A percentile compares a stretch with the other conserved stretches of the same genome.
phyloP scores from a whole-genome alignment of 2,329 filamentous ascomycete species.

The Septoria linicola region DNA sequence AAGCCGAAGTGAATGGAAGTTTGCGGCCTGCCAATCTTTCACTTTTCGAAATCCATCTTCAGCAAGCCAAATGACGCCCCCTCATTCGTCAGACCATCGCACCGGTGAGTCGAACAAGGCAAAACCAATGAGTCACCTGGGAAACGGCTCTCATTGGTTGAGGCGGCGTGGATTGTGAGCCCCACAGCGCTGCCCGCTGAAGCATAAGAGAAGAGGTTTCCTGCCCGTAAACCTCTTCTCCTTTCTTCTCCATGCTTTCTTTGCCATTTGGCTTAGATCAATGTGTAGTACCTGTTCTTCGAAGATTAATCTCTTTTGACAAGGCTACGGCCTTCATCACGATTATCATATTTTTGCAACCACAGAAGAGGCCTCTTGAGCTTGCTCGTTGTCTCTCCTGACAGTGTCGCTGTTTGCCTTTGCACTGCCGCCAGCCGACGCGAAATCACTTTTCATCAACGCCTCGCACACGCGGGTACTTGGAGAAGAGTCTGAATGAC shows the following conservation, averaged over 20 bases:
- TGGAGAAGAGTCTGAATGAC: slow-evolving; percentile 8
- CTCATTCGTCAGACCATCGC: no score
- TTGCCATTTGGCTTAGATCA: slow-evolving; percentile 19
- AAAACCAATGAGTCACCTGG: not conserved
- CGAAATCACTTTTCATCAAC: slow-evolving; percentile 12
- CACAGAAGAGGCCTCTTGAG: slow-evolving; percentile 6
- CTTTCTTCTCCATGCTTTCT: slow-evolving; percentile 12
- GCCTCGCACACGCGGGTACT: slow-evolving; percentile 7
- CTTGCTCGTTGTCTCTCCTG: slow-evolving; percentile 5
- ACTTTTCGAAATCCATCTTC: no score
- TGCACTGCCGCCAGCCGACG: slow-evolving; percentile 12
- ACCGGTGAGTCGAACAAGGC: no score
- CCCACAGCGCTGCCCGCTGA: no score
- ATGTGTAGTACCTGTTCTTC: slow-evolving; percentile 14
- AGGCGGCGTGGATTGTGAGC: no score
- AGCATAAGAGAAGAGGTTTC: no score
- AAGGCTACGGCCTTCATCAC: slow-evolving; percentile 3
- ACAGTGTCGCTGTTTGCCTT: slow-evolving; percentile 7
- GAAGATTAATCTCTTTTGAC: slow-evolving; percentile 14
- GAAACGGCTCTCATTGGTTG: not conserved
- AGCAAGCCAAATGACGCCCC: no score
- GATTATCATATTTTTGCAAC: slow-evolving; percentile 12
- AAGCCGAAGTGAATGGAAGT: no score
- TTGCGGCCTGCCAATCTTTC: no score
- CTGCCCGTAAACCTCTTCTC: not conserved